These are phyloP conservation scores for Penicillium lividum DNA, from an alignment of 495 filamentous ascomycete genomes.

Conservation along the genomic window DNA sequence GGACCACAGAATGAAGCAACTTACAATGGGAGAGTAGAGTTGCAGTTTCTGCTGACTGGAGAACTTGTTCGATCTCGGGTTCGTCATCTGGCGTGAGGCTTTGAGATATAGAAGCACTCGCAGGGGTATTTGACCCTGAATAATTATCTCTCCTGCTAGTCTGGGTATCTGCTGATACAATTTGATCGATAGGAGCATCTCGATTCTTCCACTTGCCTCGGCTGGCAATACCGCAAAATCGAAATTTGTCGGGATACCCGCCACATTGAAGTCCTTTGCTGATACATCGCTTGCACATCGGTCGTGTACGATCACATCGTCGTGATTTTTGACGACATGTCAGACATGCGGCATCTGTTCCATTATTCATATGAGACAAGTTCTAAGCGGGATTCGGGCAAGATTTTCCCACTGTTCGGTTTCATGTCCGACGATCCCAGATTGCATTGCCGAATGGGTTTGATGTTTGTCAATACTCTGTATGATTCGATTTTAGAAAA, in stretches of 20 bases:
- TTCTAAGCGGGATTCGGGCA: not conserved
- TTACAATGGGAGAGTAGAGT: slow-evolving; percentile 32
- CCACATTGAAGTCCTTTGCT: slow-evolving; percentile 28
- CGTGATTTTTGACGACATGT: slow-evolving; percentile 28
- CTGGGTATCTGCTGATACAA: not conserved
- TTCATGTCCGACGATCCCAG: not conserved
- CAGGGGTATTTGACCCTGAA: not conserved
- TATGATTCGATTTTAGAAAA: not conserved
- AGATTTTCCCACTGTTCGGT: not conserved
- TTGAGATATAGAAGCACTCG: not conserved
- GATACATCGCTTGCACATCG: slow-evolving; percentile 22
- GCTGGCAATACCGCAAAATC: slow-evolving; percentile 41
- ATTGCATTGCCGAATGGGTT: not conserved
- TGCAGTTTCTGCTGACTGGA: slow-evolving; percentile 9
- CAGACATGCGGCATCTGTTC: slow-evolving; percentile 22
- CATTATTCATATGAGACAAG: not conserved
- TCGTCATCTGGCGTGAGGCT: not conserved
- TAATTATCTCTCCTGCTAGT: not conserved
- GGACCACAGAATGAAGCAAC: not conserved
- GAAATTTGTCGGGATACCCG: slow-evolving; percentile 44
- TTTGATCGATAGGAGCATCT: slow-evolving; percentile 6
- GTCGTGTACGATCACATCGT: slow-evolving; percentile 25
- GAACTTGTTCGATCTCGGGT: slow-evolving; percentile 2
- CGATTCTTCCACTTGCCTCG: slow-evolving; percentile 39
- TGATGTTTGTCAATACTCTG: not conserved